Evolutionary conservation across 768 basidiomycete genomes (phyloP).

Genomic region (Kwoniella sp.): DNA sequence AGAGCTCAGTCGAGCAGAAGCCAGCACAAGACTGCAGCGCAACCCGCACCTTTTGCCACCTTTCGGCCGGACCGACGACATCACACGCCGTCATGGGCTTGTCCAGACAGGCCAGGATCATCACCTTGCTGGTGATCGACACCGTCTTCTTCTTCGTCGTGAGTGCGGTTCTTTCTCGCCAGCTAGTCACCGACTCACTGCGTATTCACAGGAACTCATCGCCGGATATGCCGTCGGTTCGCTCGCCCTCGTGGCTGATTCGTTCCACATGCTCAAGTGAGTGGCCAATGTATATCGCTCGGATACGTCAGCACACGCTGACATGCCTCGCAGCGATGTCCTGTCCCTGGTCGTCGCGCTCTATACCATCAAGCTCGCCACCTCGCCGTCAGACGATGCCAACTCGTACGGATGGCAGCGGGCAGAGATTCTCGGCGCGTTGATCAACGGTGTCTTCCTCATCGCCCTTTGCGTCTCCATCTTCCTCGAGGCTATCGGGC

Average conservation of each 20-base stretch:
- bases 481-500: constrained; percentile 79
- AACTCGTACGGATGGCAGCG: constrained; percentile 99
- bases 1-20: too few relatives aligned
- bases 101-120: constrained; percentile 44
- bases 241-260: constrained; percentile 89
- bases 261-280: constrained; percentile 98
- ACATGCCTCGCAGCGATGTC: constrained; percentile 67
- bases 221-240: constrained; percentile 92
- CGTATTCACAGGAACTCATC: constrained; percentile 36
- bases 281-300: constrained; percentile 31
- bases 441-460: constrained; percentile 94
- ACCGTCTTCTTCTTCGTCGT: constrained; percentile 57
- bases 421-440: constrained; percentile 90
- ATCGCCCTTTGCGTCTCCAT: constrained; percentile 96
- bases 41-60: neutral
- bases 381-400: constrained; percentile 52
- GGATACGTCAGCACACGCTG: neutral
- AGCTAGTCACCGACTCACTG: too few relatives aligned
- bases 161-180: constrained; percentile 67
- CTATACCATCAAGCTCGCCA: constrained; percentile 72
- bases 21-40: too few relatives aligned
- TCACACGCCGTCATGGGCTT: constrained; percentile 24
- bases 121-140: constrained; percentile 75
- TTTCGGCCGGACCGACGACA: neutral
- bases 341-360: constrained; percentile 91